These are phyloP conservation scores for Heterobasidion occidentale DNA, from an alignment of 1,284 basidiomycete species.

Conservation along the genomic window DNA sequence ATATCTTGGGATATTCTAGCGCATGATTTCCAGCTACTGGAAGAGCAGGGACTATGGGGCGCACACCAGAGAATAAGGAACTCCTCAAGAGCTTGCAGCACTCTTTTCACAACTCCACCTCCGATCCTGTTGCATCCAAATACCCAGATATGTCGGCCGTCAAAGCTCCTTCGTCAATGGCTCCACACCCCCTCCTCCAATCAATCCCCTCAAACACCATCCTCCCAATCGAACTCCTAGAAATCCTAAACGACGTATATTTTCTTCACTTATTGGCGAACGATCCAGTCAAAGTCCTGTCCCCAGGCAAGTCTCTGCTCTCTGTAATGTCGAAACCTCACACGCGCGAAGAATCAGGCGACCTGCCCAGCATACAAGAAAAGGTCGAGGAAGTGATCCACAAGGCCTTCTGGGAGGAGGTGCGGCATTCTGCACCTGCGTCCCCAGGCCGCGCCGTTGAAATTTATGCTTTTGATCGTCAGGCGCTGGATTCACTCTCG, in stretches of 20 bases:
- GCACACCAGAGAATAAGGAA: not conserved
- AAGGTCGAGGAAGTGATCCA: conserved; percentile 50
- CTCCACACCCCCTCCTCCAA: conserved; percentile 20
- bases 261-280: conserved; percentile 58
- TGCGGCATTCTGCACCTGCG: conserved; percentile 20
- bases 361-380: conserved; percentile 29
- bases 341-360: conserved; percentile 13
- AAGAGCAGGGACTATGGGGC: not conserved
- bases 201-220: conserved; percentile 19
- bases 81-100: not conserved
- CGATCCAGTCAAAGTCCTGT: conserved; percentile 47
- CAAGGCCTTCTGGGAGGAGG: conserved; percentile 67
- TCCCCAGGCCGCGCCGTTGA: not conserved
- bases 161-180: conserved; percentile 18
- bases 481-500: conserved; percentile 37
- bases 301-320: conserved; percentile 60
- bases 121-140: not conserved
- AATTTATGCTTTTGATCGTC: not conserved
- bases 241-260: conserved; percentile 47
- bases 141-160: conserved; percentile 11
- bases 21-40: not conserved
- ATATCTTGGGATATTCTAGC: not conserved
- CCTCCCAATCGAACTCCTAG: conserved; percentile 45
- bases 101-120: not conserved
- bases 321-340: conserved; percentile 43